Evolutionary conservation across 192 early-diverging fungal species (phyloP).

Genomic region (Coemansia guatemalensis): DNA sequence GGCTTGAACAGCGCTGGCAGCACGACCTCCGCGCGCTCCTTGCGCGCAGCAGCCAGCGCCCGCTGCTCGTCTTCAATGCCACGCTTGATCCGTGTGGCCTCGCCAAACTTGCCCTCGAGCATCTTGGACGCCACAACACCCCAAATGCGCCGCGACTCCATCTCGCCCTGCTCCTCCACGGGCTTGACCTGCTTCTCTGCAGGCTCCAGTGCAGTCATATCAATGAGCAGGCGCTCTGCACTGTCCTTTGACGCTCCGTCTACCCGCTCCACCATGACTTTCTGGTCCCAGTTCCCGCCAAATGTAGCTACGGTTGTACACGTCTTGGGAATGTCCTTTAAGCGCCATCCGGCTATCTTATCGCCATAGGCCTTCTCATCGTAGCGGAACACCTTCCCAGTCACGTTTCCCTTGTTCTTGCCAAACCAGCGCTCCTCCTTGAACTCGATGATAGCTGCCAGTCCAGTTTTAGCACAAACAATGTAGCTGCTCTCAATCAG

Average conservation of each 20-base stretch:
- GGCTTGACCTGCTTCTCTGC: slow-evolving; percentile 58
- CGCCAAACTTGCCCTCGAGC: slow-evolving; percentile 55
- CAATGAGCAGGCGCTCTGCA: slow-evolving; percentile 49
- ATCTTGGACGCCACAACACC: slow-evolving; percentile 60
- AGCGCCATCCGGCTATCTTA: slow-evolving; percentile 38
- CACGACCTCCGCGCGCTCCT: slow-evolving; percentile 53
- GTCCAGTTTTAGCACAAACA: slow-evolving; percentile 61
- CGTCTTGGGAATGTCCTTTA: slow-evolving; percentile 59
- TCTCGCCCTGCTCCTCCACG: slow-evolving; percentile 58
- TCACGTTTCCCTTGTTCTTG: slow-evolving; percentile 63
- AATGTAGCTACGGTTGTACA: slow-evolving; percentile 59
- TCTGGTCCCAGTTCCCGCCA: slow-evolving; percentile 64
- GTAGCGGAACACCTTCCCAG: slow-evolving; percentile 67
- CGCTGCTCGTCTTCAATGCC: slow-evolving; percentile 69
- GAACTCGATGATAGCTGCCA: slow-evolving; percentile 65
- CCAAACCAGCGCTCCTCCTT: slow-evolving; percentile 77
- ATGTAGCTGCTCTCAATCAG: slow-evolving; percentile 62
- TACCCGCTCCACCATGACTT: slow-evolving; percentile 49
- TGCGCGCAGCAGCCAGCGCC: slow-evolving; percentile 51
- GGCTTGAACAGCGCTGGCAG: slow-evolving; percentile 64
- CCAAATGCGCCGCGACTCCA: slow-evolving; percentile 69
- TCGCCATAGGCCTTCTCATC: slow-evolving; percentile 46
- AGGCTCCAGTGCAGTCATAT: slow-evolving; percentile 52
- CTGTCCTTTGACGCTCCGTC: background rate
- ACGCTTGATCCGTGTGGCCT: slow-evolving; percentile 67